Conservation (phyloP, 257 asterid species). For the Cynanchum wilfordii region DNA sequence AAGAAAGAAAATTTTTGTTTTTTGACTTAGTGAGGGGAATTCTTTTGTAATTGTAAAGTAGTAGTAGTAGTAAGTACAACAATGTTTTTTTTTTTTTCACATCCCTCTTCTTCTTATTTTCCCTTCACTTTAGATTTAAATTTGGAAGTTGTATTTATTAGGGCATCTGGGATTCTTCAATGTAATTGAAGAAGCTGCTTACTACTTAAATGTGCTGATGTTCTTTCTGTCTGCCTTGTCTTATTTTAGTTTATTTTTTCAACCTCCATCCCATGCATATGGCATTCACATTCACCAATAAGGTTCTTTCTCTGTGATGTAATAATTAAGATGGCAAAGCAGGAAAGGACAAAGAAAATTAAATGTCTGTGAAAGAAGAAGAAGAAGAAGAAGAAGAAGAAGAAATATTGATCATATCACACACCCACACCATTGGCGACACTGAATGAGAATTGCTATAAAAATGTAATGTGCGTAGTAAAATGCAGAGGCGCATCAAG, state of each 20-base stretch:
- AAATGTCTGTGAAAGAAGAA: not conserved
- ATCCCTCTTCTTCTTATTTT: conserved; percentile 6
- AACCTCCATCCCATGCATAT: too few species aligned
- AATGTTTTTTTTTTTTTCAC: conserved; percentile 9
- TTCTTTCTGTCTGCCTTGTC: not conserved
- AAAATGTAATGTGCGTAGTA: not conserved
- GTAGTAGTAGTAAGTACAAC: conserved; percentile 1
- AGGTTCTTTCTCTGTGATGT: not conserved
- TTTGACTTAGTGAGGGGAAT: conserved; percentile 25
- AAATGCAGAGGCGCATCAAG: not conserved
- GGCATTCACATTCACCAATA: not conserved
- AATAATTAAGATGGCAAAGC: conserved; percentile 6
- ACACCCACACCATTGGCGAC: not conserved
- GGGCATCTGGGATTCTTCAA: conserved; percentile 32
- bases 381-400: not conserved
- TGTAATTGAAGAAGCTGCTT: conserved; percentile 23
- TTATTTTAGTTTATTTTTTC: not conserved
- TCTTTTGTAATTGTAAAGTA: conserved; percentile 35
- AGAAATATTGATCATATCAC: not conserved
- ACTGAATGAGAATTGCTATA: not conserved
- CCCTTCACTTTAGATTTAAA: conserved; percentile 30
- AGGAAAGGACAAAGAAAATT: not conserved
- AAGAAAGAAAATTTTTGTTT: conserved; percentile 15
- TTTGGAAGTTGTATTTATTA: conserved; percentile 39
- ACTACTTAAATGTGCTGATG: not conserved